phyloP scores from a whole-genome alignment of 106 monocot species.

The Platanthera guangdongensis region DNA sequence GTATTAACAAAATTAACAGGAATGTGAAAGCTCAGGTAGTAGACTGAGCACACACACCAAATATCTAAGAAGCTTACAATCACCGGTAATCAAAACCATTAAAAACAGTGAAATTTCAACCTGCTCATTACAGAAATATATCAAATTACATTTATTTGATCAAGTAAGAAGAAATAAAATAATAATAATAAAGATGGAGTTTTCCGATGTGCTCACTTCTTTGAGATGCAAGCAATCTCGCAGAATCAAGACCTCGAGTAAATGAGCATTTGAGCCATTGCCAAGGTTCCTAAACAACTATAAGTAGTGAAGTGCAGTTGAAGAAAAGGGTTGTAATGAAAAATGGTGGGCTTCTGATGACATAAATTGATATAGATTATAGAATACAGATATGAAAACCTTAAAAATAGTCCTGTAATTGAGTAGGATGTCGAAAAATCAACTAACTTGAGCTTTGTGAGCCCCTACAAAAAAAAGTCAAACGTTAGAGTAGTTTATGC shows the following conservation, averaged over 20 bases:
- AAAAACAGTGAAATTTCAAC: constrained; percentile 46
- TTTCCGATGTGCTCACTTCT: constrained; percentile 39
- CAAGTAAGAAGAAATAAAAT: background rate
- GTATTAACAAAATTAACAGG: background rate
- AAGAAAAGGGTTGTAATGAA: constrained; percentile 3
- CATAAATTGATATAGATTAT: background rate
- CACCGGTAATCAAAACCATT: constrained; percentile 37
- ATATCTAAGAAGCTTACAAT: constrained; percentile 33
- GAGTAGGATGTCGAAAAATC: constrained; percentile 64
- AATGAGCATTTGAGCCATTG: constrained; percentile 16
- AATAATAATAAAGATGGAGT: background rate
- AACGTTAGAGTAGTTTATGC: background rate
- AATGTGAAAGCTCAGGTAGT: background rate
- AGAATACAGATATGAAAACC: constrained; percentile 19
- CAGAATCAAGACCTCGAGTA: constrained; percentile 55
- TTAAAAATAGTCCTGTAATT: constrained; percentile 48
- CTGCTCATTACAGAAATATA: constrained; percentile 18
- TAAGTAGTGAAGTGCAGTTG: constrained; percentile 20
- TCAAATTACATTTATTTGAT: background rate
- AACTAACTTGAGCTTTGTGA: constrained; percentile 37
- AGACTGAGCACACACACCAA: constrained; percentile 22
- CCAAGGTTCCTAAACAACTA: constrained; percentile 40
- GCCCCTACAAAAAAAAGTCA: constrained; percentile 28
- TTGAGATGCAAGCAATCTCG: constrained; percentile 73
- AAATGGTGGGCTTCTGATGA: background rate